phyloP scores from a whole-genome alignment of 179 eudicot species.

The Camellia oleifera region DNA sequence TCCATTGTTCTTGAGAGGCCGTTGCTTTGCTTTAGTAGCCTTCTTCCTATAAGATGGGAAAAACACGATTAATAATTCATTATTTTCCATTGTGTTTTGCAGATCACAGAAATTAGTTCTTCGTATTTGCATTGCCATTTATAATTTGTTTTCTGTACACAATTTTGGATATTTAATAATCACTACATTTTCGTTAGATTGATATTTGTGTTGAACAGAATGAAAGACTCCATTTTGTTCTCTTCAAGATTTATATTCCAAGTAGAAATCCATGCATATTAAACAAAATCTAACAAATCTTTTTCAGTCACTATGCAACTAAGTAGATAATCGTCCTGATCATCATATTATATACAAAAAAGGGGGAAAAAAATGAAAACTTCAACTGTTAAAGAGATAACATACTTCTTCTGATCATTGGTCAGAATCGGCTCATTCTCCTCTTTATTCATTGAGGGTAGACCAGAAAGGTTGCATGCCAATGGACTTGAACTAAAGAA shows the following conservation, averaged over 20 bases:
- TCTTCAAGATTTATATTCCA: not conserved
- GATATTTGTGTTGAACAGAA: not conserved
- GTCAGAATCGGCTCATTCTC: conserved; percentile 22
- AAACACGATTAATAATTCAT: not conserved
- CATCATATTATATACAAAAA: not conserved
- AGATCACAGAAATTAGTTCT: not conserved
- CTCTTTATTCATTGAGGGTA: conserved; percentile 24
- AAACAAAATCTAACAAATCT: not conserved
- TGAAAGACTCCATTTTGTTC: not conserved
- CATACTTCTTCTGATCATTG: conserved; percentile 27
- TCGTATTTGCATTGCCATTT: not conserved
- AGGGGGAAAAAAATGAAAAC: too few species aligned
- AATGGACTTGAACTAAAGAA: conserved; percentile 38
- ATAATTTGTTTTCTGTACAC: too few species aligned
- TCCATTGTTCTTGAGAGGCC: conserved; percentile 9
- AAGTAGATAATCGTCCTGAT: not conserved
- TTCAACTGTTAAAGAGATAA: not conserved
- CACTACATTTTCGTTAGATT: not conserved
- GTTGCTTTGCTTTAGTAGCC: conserved; percentile 18
- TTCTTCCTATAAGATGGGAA: conserved; percentile 12
- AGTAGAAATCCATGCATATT: not conserved
- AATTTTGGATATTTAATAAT: too few species aligned
- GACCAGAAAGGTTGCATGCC: conserved; percentile 30
- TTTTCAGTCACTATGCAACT: not conserved
- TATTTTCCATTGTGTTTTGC: not conserved